Base-by-base conservation (phyloP, 1,284 basidiomycete species). In the Coriolopsis trogii region DNA sequence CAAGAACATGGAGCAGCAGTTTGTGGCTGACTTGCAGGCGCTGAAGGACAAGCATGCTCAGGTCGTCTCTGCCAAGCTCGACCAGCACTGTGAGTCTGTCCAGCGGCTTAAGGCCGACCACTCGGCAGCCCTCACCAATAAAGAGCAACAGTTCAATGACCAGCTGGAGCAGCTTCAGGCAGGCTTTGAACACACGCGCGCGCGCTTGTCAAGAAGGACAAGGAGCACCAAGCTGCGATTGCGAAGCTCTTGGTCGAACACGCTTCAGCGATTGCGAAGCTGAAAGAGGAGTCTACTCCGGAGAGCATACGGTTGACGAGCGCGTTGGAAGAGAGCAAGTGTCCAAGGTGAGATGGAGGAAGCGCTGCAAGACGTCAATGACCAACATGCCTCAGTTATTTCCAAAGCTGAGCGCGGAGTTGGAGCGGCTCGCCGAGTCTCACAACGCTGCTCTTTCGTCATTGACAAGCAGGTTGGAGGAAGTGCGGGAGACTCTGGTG, bases 41-140 rank as follows among this genome's bases (percentile, higher is more conserved):
- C 68, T 87, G 41, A 84, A 82, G 64, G 75, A 77, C n/a, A 82
- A 86, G 24, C 86, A 89, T 62, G 66, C 70, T 2, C 72, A 79
- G 30, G 66, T 70, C 16, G 60, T 87, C 36, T 70, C 76, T 28
- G 74, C 75, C 40, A 83, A 81, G 64, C 80, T 82, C 42, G 83
- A 85, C 46, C 83, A 85, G 49, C 79, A 85, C 55, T 68, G 74
- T 34, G 54, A 65, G 21, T 67, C 70, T n/a, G 65, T 77, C 16
- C 72, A 75, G 59, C 69, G 67, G 42, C 64, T 75, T 52, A 74
- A 73, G 48, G 61, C 69, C 9, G 87, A 86, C 54, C 86, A 90
- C 58, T 67, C 77, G 3, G 73, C 79, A 24, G 80, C 80, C 7
- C 74, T 88, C 42, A 62, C 75, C 15, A 75, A 80, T 58, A 87